Base-by-base conservation (phyloP, 768 basidiomycete species). In the Suillus placidus region DNA sequence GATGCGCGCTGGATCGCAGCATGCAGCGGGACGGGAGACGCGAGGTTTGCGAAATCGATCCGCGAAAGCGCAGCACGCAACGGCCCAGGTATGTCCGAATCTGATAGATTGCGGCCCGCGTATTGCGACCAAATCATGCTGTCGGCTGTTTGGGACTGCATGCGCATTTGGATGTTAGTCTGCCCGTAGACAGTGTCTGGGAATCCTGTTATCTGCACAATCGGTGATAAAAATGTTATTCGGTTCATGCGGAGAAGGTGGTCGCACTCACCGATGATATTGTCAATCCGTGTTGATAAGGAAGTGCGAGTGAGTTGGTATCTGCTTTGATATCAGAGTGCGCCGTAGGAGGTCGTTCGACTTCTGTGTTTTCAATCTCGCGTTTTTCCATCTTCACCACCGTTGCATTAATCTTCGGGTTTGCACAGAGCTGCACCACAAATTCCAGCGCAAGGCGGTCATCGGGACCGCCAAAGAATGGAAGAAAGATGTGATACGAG, bases 381-480 rank as follows among this genome's bases (percentile, higher is more conserved):
- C 72, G 74, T 76, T 87, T 90, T 42, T 73, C 75, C 65, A 97
- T 78, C 70, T 88, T 82, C 61, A 95, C 75, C 3, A 96, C 87
- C 0, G 92, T 94, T 13, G 94, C 97, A 10, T 80, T 85, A 14
- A 92, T 83, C 63, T 79, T 80, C 14, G 85, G 80, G 68, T 89
- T 90, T 65, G 84, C 80, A 74, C 93, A 96, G 35, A 97, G 79
- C 76, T 96, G 95, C 16, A 91, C 85, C 30, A 93, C 90, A 69
- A 98, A 88, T 37, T 91, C 87, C 42, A 99, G 79, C 0, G 94
- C 93, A 20, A 95, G 82, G 3, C 97, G 84, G 73, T 97, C 96
- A 75, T 99, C 97, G 0, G 94, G 91, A 0, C 97, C 97, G 30
- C 97, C 97, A 74, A 94, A 92, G 85, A 98, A 98, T 0, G 94